Evolutionary conservation across 768 basidiomycete genomes (phyloP).

Genomic region (Lepiota brunneoincarnata): DNA sequence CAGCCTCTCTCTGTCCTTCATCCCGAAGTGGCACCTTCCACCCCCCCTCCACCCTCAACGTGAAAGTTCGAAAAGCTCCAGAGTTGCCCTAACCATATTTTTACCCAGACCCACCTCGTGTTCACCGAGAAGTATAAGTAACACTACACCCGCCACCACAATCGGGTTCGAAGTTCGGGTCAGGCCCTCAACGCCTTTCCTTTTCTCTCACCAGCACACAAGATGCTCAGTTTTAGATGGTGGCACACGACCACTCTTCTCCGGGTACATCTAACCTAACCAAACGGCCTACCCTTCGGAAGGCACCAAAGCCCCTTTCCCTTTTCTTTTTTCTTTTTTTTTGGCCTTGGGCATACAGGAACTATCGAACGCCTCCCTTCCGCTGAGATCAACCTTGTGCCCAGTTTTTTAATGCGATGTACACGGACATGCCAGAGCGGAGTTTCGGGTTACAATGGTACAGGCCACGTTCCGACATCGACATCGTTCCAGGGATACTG

Average conservation of each 20-base stretch:
- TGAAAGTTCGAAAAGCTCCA: conserved; percentile 61
- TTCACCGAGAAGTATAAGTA: conserved; percentile 55
- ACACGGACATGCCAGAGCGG: conserved; percentile 70
- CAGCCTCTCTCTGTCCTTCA: conserved; percentile 51
- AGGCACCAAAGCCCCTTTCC: conserved; percentile 55
- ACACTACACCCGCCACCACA: conserved; percentile 53
- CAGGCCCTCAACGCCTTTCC: conserved; percentile 57
- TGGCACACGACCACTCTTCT: too few relatives aligned
- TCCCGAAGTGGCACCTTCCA: conserved; percentile 34
- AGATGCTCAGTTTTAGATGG: too few relatives aligned
- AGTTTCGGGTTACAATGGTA: conserved; percentile 55
- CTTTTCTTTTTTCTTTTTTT: too few relatives aligned
- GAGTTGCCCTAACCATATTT: conserved; percentile 59
- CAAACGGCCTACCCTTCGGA: conserved; percentile 39
- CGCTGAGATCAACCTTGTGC: conserved; percentile 49
- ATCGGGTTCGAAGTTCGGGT: conserved; percentile 72
- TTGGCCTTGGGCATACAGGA: too few relatives aligned
- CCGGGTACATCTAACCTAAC: too few relatives aligned
- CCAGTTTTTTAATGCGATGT: conserved; percentile 55
- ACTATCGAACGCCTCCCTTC: conserved; percentile 74
- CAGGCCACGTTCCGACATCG: conserved; percentile 70
- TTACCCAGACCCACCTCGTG: conserved; percentile 38
- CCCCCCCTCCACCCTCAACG: conserved; percentile 24
- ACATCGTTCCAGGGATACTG: conserved; percentile 76
- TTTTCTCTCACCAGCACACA: conserved; percentile 24